These are phyloP conservation scores for Hypoxylon perforatum DNA, from an alignment of 495 filamentous ascomycete species.

Conservation along the genomic window DNA sequence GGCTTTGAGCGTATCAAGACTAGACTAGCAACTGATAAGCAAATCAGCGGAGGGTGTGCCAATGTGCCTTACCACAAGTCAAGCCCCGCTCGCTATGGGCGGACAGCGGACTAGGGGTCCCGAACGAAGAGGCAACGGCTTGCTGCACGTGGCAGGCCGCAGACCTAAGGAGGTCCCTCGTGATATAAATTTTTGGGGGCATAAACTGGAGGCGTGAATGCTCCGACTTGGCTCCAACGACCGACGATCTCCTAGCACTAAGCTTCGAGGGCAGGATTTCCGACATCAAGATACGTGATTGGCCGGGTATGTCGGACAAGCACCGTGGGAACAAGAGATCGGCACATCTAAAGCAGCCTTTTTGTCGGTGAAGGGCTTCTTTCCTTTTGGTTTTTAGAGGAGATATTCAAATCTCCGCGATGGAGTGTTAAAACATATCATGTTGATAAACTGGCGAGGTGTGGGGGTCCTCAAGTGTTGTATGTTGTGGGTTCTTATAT, in stretches of 20 bases:
- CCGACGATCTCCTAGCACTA: constrained; percentile 39
- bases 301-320: constrained; percentile 32
- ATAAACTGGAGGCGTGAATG: constrained; percentile 40
- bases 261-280: constrained; percentile 30
- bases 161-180: constrained; percentile 33
- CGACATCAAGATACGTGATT: constrained; percentile 20
- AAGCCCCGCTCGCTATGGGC: constrained; percentile 36
- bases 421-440: constrained; percentile 22
- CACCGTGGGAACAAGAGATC: constrained; percentile 33
- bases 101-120: constrained; percentile 11
- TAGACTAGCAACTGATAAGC: constrained; percentile 35
- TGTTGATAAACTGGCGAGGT: constrained; percentile 10
- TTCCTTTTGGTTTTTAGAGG: constrained; percentile 21
- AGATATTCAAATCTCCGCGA: constrained; percentile 23
- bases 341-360: constrained; percentile 31
- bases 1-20: constrained; percentile 19
- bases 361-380: constrained; percentile 40
- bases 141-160: constrained; percentile 39
- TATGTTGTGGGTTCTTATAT: constrained; percentile 22
- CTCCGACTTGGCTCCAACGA: constrained; percentile 40
- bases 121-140: constrained; percentile 27
- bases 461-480: constrained; percentile 14
- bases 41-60: constrained; percentile 18
- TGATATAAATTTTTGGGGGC: constrained; percentile 37
- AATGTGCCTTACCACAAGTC: constrained; percentile 34